Evolutionary conservation across 2,329 filamentous ascomycete genomes (phyloP).

Genomic region (Talaromyces sp.): DNA sequence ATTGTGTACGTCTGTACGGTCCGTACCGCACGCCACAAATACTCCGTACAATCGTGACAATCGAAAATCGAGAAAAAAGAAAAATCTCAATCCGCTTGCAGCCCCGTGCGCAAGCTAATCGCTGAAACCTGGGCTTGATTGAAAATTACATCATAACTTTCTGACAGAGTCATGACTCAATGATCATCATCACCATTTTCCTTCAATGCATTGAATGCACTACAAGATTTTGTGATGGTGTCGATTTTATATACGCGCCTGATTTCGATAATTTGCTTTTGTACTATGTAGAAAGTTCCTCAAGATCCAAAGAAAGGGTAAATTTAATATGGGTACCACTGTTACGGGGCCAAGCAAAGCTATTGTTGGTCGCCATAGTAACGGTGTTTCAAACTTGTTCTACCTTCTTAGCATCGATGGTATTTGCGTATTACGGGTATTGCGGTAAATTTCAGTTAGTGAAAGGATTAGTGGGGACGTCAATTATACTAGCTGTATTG

Average conservation of each 20-base stretch:
- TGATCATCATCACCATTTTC: background rate
- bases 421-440: background rate
- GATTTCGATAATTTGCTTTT: background rate
- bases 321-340: background rate
- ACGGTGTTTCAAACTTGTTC: constrained; percentile 4
- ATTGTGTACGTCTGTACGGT: background rate
- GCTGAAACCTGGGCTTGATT: background rate
- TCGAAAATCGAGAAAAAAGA: background rate
- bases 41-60: background rate
- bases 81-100: constrained; percentile 9
- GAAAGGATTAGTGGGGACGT: background rate
- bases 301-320: background rate
- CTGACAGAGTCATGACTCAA: background rate
- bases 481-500: background rate
- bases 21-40: background rate
- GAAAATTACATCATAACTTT: background rate
- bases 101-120: constrained; percentile 14
- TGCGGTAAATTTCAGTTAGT: background rate
- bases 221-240: too few species aligned
- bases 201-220: too few species aligned
- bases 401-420: background rate
- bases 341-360: background rate
- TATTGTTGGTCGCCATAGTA: constrained; percentile 12
- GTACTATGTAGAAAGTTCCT: background rate
- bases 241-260: background rate